Evolutionary conservation across 169 alveolate genomes (phyloP), one percentile per base, ranked within the genome.

Genomic region (Amoebophrya sp.): DNA sequence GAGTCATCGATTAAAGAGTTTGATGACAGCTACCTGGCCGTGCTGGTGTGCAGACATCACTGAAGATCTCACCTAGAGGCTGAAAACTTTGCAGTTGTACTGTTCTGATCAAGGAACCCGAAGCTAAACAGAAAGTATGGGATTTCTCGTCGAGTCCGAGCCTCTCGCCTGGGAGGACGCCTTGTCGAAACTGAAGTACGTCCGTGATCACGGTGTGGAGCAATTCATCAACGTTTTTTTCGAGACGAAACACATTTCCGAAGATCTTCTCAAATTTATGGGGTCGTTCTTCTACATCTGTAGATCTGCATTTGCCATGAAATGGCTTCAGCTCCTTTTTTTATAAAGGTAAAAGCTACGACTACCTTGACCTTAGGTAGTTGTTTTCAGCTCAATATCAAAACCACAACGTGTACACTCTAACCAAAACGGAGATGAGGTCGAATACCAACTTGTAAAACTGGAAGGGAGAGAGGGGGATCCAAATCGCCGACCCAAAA

Each of bases 211-310:
- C 83, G 83, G 83, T 29, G 26, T 65, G 33, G 83, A 65, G 83
- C 83, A 65, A 36, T 65, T 65, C 26, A 65, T 65, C 83, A 65
- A 65, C 83, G 83, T 65, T 1, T 65, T 65, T 65, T 65, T 65
- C 83, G 83, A 65, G 26, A 36, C 83, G 36, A 65, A 65, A 36
- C 38, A 18, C 83, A 65, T 65, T 36, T 26, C 18, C 38, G 83
- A 18, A 36, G 83, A 65, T 65, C 83, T 65, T 29, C 83, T 65
- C 83, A 65, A 65, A 36, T 65, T 53, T 10, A 53, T 53, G 76
- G 10, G 23, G n/a, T 53, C 10, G 76, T 53, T 53, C n/a, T 53
- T 23, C 10, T 23, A 53, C n/a, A 53, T 53, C 10, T 23, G 23
- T 53, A 14, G 76, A 53, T 53, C n/a, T 53, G 23, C 76, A 14